phyloP scores from a whole-genome alignment of 108 stramenopile genomes.

The Cylindrotheca closterium region DNA sequence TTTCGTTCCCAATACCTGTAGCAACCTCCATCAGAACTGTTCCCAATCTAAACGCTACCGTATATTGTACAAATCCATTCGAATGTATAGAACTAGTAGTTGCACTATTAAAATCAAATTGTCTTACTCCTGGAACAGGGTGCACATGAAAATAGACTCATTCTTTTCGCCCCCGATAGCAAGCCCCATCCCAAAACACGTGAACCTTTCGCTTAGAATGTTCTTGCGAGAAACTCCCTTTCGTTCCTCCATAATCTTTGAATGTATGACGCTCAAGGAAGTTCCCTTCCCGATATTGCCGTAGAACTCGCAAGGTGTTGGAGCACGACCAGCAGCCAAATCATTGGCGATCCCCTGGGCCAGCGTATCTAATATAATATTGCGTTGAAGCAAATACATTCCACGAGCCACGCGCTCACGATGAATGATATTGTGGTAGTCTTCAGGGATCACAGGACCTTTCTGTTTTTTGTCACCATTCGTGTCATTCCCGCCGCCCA shows the following conservation, averaged over 20 bases:
- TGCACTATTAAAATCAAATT: too few relatives aligned
- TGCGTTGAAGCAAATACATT: conserved; percentile 14
- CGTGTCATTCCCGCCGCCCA: neutral
- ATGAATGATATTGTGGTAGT: conserved; percentile 17
- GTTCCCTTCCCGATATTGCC: conserved; percentile 19
- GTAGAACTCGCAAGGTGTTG: conserved; percentile 9
- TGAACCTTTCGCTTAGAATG: conserved; percentile 20
- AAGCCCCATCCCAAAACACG: conserved; percentile 22
- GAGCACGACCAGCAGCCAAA: conserved; percentile 9
- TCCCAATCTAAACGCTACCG: too few relatives aligned
- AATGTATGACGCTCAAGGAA: conserved; percentile 11
- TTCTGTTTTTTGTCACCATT: too few relatives aligned
- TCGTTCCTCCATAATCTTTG: conserved; percentile 26
- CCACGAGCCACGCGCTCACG: conserved; percentile 18
- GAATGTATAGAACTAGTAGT: too few relatives aligned
- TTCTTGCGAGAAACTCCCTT: conserved; percentile 22
- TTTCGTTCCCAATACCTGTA: too few relatives aligned
- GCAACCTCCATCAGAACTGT: too few relatives aligned
- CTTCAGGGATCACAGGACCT: neutral
- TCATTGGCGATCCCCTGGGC: conserved; percentile 14
- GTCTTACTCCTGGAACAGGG: conserved; percentile 8
- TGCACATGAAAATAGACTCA: conserved; percentile 5
- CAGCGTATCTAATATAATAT: conserved; percentile 12
- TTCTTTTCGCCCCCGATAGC: conserved; percentile 4
- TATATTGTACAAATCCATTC: too few relatives aligned